phyloP scores from a whole-genome alignment of 352 stramenopile species.

The Globisporangium cylindrosporum region DNA sequence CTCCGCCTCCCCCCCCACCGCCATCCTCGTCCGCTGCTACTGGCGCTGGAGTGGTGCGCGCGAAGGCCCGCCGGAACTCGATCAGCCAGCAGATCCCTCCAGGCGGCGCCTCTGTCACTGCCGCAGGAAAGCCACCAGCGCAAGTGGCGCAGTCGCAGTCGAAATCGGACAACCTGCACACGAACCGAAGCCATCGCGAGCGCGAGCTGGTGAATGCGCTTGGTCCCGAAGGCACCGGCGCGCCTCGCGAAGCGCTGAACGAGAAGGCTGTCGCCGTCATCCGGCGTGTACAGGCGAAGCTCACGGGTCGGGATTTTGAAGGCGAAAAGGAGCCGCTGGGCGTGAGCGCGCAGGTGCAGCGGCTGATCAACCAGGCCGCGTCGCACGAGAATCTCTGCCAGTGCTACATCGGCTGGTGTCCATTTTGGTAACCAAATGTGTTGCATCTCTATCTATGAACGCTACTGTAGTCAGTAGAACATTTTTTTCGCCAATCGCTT shows the following conservation, averaged over 20 bases:
- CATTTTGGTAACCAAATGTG: slow-evolving; percentile 64
- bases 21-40: slow-evolving; percentile 12
- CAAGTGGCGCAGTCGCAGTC: slow-evolving; percentile 51
- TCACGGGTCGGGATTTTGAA: slow-evolving; percentile 98
- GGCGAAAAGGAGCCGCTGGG: slow-evolving; percentile 66
- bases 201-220: slow-evolving; percentile 74
- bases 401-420: slow-evolving; percentile 98
- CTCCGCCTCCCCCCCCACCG: slow-evolving; percentile 21
- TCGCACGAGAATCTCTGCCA: slow-evolving; percentile 99
- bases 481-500: neutral
- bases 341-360: slow-evolving; percentile 89
- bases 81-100: slow-evolving; percentile 22
- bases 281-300: slow-evolving; percentile 97
- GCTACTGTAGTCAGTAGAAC: neutral
- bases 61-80: slow-evolving; percentile 29
- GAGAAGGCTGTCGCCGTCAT: slow-evolving; percentile 97
- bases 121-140: slow-evolving; percentile 4
- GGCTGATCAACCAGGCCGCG: slow-evolving; percentile 97
- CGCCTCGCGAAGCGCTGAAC: slow-evolving; percentile 90
- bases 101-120: neutral
- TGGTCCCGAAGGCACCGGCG: slow-evolving; percentile 73
- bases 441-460: slow-evolving; percentile 8
- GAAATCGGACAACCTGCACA: slow-evolving; percentile 44
- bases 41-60: slow-evolving; percentile 20
- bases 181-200: slow-evolving; percentile 82